Evolutionary conservation across 2,329 filamentous ascomycete species (phyloP), one percentile per base, ranked within the genome.

Genomic region (Bipolaris bicolor): DNA sequence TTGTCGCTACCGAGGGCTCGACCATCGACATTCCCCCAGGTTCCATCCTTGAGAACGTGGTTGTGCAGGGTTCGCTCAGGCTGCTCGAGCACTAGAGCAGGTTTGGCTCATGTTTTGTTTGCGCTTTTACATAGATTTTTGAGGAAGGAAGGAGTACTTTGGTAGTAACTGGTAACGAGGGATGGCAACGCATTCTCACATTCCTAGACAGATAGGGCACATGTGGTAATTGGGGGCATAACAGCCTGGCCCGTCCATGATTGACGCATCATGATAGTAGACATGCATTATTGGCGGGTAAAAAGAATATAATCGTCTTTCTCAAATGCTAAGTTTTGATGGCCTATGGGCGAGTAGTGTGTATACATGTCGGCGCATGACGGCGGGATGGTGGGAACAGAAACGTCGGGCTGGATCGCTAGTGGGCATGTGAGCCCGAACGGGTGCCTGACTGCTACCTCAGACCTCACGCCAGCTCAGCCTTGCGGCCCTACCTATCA

Each of bases 1-100:
- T 99, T 68, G 95, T 99, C 51, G 95, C 95, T 26, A 97, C 92
- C 45, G 95, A 99, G 82, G 94, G 94, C 68, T 93, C 90, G 83
- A 99, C 95, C 64, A 99, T 99, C 72, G 95, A 99, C 77, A 90
- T 99, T 70, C 95, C 95, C 51, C 94, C 95, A 18, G 95, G 95
- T 77, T 97, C 93, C 18, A 91, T 99, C 72, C 86, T 99, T 58
- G 95, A 99, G 86, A 99, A 99, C 81, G 95, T 98, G 13, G 95
- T 99, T 49, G 95, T 99, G 56, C 95, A 99, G 85, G 95, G 95
- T 74, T 97, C 92, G 80, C 86, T 99, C 86, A 83, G 87, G 73
- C 81, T 88, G 74, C 79, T 89, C 65, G 86, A 89, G 81, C 86
- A 89, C 77, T 89, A 86, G 71, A 65, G 55, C 34, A 26, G 31